Conservation (phyloP, 805 yeast species). For the Yamadazyma tumulicola region DNA sequence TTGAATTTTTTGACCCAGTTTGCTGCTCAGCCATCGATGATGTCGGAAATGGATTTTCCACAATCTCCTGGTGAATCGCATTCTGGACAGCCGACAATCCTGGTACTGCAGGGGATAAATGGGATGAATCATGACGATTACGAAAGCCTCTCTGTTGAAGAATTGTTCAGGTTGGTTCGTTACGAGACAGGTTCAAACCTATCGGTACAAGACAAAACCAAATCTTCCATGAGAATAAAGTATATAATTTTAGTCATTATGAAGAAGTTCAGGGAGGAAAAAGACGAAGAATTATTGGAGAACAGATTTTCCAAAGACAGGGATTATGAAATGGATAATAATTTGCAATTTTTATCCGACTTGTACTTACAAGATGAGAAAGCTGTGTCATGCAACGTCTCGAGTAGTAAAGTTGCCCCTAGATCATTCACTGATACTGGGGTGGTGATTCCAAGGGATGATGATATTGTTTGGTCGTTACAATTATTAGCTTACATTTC, state of each 20-base stretch:
- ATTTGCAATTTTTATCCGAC: conserved; percentile 38
- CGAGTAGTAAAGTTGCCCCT: conserved; percentile 29
- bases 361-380: conserved; percentile 36
- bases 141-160: conserved; percentile 34
- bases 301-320: conserved; percentile 24
- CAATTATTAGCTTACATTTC: conserved; percentile 91
- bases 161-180: conserved; percentile 34
- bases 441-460: conserved; percentile 82
- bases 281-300: conserved; percentile 32
- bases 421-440: conserved; percentile 53
- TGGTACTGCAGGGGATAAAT: not conserved
- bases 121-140: conserved; percentile 20
- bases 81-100: not conserved
- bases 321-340: conserved; percentile 42
- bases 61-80: no score
- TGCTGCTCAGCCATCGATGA: conserved; percentile 12
- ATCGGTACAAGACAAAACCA: conserved; percentile 7
- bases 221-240: conserved; percentile 31
- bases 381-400: conserved; percentile 18
- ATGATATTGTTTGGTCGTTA: conserved; percentile 90
- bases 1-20: conserved; percentile 11
- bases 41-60: no score
- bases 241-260: conserved; percentile 34
- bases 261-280: conserved; percentile 35
- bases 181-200: no score